Evolutionary conservation across 225 moss, liverwort and hornwort genomes (phyloP).

Genomic region (Asterella californica): DNA sequence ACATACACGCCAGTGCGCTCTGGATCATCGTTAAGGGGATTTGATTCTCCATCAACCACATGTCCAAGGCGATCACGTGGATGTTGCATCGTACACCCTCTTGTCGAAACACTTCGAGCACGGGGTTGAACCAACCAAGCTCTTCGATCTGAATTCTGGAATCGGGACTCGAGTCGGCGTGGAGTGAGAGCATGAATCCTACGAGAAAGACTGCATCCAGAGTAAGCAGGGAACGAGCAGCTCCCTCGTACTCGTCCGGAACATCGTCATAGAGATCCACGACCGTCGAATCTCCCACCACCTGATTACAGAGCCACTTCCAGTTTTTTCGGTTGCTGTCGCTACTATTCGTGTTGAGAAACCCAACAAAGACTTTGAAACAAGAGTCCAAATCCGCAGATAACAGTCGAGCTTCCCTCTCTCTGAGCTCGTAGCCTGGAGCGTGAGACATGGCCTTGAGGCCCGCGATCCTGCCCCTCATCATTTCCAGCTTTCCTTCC

Average conservation of each 20-base stretch:
- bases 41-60: slow-evolving; percentile 22
- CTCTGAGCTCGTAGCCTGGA: slow-evolving; percentile 14
- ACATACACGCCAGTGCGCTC: slow-evolving; percentile 1
- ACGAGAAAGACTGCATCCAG: slow-evolving; percentile 18
- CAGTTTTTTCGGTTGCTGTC: background rate
- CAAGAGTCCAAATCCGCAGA: slow-evolving; percentile 11
- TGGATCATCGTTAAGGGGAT: slow-evolving; percentile 14
- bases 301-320: slow-evolving; percentile 18
- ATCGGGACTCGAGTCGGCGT: background rate
- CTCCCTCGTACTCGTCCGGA: slow-evolving; percentile 10
- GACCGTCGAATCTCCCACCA: slow-evolving; percentile 14
- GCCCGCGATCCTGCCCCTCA: slow-evolving; percentile 14
- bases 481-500: slow-evolving; percentile 21
- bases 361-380: slow-evolving; percentile 9
- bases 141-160: slow-evolving; percentile 12
- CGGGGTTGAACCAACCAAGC: slow-evolving; percentile 16
- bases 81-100: background rate
- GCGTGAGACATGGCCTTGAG: slow-evolving; percentile 13
- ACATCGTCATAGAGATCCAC: slow-evolving; percentile 10
- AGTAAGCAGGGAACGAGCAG: slow-evolving; percentile 6
- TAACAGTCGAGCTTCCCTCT: background rate
- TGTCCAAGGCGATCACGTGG: slow-evolving; percentile 6
- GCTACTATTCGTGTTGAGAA: background rate
- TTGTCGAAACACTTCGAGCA: slow-evolving; percentile 7
- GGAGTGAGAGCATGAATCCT: slow-evolving; percentile 16